These are phyloP conservation scores for Nelumbo lutea DNA, from an alignment of 164 flowering plant species.

Conservation along the genomic window DNA sequence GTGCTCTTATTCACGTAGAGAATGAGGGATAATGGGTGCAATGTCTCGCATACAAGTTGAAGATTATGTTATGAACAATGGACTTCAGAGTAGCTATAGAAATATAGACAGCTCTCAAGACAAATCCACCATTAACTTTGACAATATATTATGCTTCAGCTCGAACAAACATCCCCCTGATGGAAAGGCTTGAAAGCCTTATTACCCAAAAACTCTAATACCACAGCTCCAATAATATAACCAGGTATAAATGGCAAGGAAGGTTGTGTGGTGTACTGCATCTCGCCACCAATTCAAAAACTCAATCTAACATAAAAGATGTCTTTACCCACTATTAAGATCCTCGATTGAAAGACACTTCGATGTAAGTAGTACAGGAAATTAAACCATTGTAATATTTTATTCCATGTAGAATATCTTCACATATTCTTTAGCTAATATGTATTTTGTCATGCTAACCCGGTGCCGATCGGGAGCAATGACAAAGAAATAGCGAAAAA, in stretches of 20 bases:
- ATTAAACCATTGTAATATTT: neutral
- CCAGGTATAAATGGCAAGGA: conserved; percentile 10
- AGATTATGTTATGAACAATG: conserved; percentile 13
- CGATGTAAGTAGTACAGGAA: neutral
- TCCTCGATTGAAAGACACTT: conserved; percentile 2
- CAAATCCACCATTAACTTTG: conserved; percentile 40
- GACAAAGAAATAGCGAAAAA: conserved; percentile 16
- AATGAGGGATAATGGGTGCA: conserved; percentile 12
- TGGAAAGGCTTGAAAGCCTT: conserved; percentile 45
- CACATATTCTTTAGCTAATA: conserved; percentile 18
- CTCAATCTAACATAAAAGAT: conserved; percentile 8
- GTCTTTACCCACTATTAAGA: conserved; percentile 5
- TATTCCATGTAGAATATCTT: conserved; percentile 13
- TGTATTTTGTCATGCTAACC: conserved; percentile 11
- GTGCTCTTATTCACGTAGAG: conserved; percentile 30
- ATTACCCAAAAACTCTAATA: conserved; percentile 25
- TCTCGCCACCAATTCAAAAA: conserved; percentile 17
- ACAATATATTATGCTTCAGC: conserved; percentile 15
- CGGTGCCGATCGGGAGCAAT: conserved; percentile 22
- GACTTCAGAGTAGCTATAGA: conserved; percentile 15
- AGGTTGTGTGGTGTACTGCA: conserved; percentile 20
- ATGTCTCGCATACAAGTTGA: conserved; percentile 18
- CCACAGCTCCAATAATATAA: conserved; percentile 11
- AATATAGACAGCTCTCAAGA: conserved; percentile 21
- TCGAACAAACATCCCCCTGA: conserved; percentile 22